These are phyloP conservation scores for Picea abies DNA, from an alignment of 83 land plant species.

Conservation along the genomic window DNA sequence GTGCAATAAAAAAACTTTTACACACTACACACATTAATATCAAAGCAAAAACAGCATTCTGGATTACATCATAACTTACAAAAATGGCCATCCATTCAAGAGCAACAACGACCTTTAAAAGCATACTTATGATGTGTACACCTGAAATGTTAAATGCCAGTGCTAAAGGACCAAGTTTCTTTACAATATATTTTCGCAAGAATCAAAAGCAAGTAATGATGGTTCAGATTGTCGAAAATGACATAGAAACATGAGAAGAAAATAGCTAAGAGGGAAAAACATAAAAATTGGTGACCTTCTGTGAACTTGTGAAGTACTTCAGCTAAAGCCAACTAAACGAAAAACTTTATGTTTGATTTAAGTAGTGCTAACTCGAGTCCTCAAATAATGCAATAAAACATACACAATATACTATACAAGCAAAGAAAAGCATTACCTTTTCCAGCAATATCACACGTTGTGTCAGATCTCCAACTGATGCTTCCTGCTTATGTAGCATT, in stretches of 20 bases:
- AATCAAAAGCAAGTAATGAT: neutral
- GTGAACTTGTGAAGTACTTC: neutral
- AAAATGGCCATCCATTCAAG: neutral
- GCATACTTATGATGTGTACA: neutral
- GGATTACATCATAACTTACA: neutral
- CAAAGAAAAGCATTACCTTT: slow-evolving; percentile 39
- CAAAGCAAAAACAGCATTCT: too few relatives aligned
- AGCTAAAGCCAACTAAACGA: neutral
- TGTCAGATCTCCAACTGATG: slow-evolving; percentile 35
- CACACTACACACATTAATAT: too few relatives aligned
- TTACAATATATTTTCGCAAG: neutral
- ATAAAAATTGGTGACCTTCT: neutral
- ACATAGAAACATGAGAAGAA: neutral
- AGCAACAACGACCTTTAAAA: neutral
- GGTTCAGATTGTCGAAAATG: neutral
- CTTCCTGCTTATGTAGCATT: slow-evolving; percentile 52
- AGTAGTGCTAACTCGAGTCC: neutral
- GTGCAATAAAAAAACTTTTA: too few relatives aligned
- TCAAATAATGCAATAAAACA: neutral
- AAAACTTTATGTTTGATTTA: neutral
- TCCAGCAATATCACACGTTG: slow-evolving; percentile 46
- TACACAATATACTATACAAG: neutral
- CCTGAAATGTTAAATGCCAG: neutral
- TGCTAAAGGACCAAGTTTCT: neutral
- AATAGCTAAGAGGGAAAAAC: neutral